Conservation (phyloP, 805 yeast genomes). For the Ogataea ramenticola region DNA sequence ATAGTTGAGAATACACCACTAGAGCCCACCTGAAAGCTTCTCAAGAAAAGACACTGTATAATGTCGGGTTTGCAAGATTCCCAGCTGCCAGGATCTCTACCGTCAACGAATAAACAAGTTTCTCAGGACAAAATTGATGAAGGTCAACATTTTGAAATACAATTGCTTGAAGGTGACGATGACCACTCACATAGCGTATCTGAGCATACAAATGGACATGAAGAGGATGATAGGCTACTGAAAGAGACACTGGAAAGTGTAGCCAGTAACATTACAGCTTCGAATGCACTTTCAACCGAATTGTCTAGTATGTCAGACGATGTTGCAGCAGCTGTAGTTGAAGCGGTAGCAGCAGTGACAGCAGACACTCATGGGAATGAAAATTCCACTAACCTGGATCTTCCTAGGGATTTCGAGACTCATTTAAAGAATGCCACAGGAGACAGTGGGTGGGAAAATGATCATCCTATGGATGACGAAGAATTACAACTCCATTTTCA, state of each 20-base stretch:
- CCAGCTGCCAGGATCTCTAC: too few relatives aligned
- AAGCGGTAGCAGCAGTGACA: background rate
- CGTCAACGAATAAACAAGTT: background rate
- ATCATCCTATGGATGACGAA: slow-evolving; percentile 13
- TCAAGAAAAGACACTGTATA: too few relatives aligned
- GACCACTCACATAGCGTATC: background rate
- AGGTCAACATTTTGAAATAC: background rate
- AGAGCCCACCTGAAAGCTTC: too few relatives aligned
- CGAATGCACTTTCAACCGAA: background rate
- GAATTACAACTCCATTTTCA: slow-evolving; percentile 22
- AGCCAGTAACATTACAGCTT: background rate
- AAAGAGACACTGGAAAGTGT: background rate
- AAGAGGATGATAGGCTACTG: background rate
- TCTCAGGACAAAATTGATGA: background rate
- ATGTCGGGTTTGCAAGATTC: too few relatives aligned
- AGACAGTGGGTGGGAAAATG: background rate
- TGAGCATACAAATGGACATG: background rate
- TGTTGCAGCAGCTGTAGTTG: background rate
- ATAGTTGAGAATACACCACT: too few relatives aligned
- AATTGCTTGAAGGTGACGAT: background rate
- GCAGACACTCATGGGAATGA: background rate
- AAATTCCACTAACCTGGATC: background rate
- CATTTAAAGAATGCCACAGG: background rate
- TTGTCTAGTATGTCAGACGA: background rate
- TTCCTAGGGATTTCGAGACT: background rate